These are phyloP conservation scores for Kokia cookei DNA, from an alignment of 441 rosid species.

Conservation along the genomic window DNA sequence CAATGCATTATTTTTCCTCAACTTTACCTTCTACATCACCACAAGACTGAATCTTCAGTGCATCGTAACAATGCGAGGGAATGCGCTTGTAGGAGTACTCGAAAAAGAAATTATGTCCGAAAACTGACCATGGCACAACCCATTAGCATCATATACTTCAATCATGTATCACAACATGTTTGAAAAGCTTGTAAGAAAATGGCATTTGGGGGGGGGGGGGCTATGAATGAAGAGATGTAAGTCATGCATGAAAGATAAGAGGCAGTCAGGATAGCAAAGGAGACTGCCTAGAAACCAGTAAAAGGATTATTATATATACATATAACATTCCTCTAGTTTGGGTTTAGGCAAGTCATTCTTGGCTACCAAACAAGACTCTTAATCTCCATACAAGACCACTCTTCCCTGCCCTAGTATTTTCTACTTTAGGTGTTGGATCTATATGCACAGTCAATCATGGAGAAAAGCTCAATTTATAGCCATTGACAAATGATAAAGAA, in stretches of 20 bases:
- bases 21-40: not conserved
- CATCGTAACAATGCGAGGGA: too few species aligned
- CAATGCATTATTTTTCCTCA: not conserved
- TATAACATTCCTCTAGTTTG: not conserved
- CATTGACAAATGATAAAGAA: conserved; percentile 15
- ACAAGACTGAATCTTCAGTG: not conserved
- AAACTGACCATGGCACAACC: not conserved
- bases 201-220: not conserved
- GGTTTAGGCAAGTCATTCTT: conserved; percentile 51
- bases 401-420: conserved; percentile 21
- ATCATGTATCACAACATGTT: not conserved
- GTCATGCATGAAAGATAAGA: conserved; percentile 35
- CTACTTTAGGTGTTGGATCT: not conserved
- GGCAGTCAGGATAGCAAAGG: conserved; percentile 26
- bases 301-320: not conserved
- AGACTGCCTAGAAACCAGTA: conserved; percentile 17
- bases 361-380: conserved; percentile 39
- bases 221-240: conserved; percentile 15
- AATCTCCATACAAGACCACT: conserved; percentile 43
- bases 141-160: not conserved
- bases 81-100: too few species aligned
- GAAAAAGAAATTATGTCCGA: not conserved
- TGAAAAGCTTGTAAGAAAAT: not conserved
- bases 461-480: conserved; percentile 28
- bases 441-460: not conserved